Conservation (phyloP, 2,329 filamentous ascomycete species). For the Magnaporthiopsis rhizophila region DNA sequence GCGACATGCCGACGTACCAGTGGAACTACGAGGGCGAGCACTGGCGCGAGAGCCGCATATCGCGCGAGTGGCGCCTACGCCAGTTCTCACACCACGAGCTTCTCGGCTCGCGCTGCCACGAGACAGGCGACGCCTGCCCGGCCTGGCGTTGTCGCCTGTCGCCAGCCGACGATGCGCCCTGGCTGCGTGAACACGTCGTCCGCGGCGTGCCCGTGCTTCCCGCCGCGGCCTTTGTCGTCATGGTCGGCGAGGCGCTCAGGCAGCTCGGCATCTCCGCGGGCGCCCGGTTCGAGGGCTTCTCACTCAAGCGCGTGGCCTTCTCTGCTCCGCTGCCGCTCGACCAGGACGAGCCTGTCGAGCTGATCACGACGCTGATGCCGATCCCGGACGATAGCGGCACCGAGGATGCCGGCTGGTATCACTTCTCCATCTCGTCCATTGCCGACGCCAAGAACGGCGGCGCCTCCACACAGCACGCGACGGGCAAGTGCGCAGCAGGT, state of each 20-base stretch:
- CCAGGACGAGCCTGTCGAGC: constrained; percentile 10
- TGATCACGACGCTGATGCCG: constrained; percentile 8
- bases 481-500: constrained; percentile 3
- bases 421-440: constrained; percentile 9
- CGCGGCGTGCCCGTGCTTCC: constrained; percentile 34
- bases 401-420: constrained; percentile 3
- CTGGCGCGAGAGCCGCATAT: constrained; percentile 23
- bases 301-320: constrained; percentile 4
- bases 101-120: constrained; percentile 10
- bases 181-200: constrained; percentile 35
- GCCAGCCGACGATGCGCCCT: constrained; percentile 21
- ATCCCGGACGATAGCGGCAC: neutral
- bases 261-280: neutral
- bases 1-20: constrained; percentile 19
- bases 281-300: constrained; percentile 6
- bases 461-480: constrained; percentile 2
- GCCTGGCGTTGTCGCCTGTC: constrained; percentile 12
- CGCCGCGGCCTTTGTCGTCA: constrained; percentile 26
- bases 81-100: constrained; percentile 16
- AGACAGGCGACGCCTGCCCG: constrained; percentile 11
- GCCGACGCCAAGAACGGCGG: neutral
- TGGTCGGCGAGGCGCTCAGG: constrained; percentile 13
- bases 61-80: constrained; percentile 21
- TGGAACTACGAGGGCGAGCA: constrained; percentile 21
- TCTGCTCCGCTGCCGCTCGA: constrained; percentile 13